Conservation (phyloP, 176 grass and related monocot species). For the Oryza glumipatula region DNA sequence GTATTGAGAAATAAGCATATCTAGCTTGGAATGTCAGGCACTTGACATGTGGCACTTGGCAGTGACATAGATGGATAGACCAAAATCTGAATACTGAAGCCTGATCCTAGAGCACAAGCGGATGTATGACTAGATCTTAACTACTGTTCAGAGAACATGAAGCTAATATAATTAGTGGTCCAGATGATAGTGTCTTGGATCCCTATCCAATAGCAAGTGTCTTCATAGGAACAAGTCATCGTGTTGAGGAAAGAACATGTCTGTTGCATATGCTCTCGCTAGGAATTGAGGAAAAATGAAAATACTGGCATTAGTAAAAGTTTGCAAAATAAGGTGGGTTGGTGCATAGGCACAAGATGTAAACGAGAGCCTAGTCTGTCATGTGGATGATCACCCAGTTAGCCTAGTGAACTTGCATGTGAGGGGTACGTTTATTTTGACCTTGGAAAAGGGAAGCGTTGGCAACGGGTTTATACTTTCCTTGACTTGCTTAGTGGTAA, state of each 20-base stretch:
- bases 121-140: background rate
- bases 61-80: slow-evolving; percentile 7
- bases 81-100: background rate
- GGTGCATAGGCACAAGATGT: background rate
- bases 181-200: slow-evolving; percentile 16
- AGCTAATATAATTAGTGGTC: slow-evolving; percentile 13
- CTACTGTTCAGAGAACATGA: background rate
- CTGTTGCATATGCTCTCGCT: background rate
- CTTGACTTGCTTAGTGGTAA: slow-evolving; percentile 6
- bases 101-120: slow-evolving; percentile 38
- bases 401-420: background rate
- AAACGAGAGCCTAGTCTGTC: background rate
- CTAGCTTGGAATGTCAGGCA: background rate
- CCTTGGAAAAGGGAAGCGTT: background rate
- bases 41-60: slow-evolving; percentile 33
- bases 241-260: background rate
- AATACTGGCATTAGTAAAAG: background rate
- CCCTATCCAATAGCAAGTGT: slow-evolving; percentile 7
- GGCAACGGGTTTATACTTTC: background rate
- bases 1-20: slow-evolving; percentile 12
- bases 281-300: background rate
- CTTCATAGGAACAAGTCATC: slow-evolving; percentile 30
- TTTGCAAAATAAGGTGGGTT: background rate
- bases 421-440: background rate
- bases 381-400: background rate